phyloP scores from a whole-genome alignment of 768 basidiomycete genomes.

The Strobilomyces echinocephalus region DNA sequence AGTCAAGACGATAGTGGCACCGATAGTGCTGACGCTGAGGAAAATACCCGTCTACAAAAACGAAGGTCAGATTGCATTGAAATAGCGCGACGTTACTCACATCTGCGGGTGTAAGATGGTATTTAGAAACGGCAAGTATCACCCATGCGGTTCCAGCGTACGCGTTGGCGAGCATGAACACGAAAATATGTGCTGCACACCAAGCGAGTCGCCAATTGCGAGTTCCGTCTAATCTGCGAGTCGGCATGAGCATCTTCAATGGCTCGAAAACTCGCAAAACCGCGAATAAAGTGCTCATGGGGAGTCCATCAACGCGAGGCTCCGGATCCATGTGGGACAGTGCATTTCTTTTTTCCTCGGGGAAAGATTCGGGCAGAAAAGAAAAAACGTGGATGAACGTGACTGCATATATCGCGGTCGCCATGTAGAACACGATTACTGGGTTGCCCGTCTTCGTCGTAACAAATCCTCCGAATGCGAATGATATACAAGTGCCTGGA shows the following conservation, averaged over 20 bases:
- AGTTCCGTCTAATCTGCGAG: constrained; percentile 12
- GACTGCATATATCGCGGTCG: constrained; percentile 6
- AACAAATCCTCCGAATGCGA: constrained; percentile 26
- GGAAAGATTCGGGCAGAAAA: constrained; percentile 30
- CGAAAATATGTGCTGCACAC: constrained; percentile 26
- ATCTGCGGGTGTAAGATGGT: constrained; percentile 24
- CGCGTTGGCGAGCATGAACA: constrained; percentile 10
- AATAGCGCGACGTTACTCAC: constrained; percentile 7
- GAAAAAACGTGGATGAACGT: constrained; percentile 17
- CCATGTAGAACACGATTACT: constrained; percentile 21
- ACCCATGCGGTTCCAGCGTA: constrained; percentile 17
- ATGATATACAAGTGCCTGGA: constrained; percentile 26
- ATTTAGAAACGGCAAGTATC: constrained; percentile 22
- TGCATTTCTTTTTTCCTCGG: constrained; percentile 17
- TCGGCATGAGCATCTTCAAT: constrained; percentile 22
- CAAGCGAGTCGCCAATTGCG: constrained; percentile 28
- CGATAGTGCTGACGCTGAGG: constrained; percentile 7
- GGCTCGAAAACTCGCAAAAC: constrained; percentile 18
- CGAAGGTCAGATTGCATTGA: not conserved
- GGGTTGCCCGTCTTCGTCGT: constrained; percentile 24
- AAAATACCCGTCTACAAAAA: constrained; percentile 26
- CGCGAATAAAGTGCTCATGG: not conserved
- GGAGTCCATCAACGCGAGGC: not conserved
- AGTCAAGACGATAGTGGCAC: constrained; percentile 15
- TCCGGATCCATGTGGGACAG: constrained; percentile 7